A percentile compares a stretch with the other conserved stretches of the same genome.
Evolutionary conservation across 306 rosid species (phyloP).

Genomic region (Bauhinia variegata): DNA sequence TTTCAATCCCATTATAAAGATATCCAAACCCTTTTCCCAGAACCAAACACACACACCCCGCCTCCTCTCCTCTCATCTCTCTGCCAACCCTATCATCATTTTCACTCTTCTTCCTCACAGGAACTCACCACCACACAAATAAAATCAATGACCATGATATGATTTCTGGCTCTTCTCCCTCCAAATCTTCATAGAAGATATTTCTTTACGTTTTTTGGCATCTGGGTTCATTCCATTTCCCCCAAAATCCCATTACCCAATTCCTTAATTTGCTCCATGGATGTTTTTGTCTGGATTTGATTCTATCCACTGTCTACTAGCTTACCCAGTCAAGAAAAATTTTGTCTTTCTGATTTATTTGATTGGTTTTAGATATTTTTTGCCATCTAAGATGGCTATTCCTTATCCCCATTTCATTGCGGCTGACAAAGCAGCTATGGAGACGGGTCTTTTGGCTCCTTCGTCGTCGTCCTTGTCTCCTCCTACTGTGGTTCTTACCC

Average conservation of each 20-base stretch:
- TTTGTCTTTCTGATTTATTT: neutral
- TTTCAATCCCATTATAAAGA: neutral
- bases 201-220: neutral
- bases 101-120: neutral
- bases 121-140: constrained; percentile 1
- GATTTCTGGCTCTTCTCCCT: constrained; percentile 1
- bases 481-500: constrained; percentile 57
- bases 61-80: neutral
- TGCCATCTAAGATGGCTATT: constrained; percentile 53
- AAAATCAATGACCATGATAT: neutral
- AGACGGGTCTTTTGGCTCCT: constrained; percentile 55
- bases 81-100: neutral
- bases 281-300: neutral
- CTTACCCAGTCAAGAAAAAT: neutral
- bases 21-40: neutral
- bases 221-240: neutral
- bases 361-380: neutral
- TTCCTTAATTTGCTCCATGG: neutral
- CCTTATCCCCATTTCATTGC: constrained; percentile 58
- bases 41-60: too few species aligned
- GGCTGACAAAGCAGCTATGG: constrained; percentile 62
- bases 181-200: neutral
- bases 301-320: neutral
- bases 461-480: constrained; percentile 37
- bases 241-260: neutral